Evolutionary conservation across 2,329 filamentous ascomycete species (phyloP).

Genomic region (Colletotrichum neosansevieriae): DNA sequence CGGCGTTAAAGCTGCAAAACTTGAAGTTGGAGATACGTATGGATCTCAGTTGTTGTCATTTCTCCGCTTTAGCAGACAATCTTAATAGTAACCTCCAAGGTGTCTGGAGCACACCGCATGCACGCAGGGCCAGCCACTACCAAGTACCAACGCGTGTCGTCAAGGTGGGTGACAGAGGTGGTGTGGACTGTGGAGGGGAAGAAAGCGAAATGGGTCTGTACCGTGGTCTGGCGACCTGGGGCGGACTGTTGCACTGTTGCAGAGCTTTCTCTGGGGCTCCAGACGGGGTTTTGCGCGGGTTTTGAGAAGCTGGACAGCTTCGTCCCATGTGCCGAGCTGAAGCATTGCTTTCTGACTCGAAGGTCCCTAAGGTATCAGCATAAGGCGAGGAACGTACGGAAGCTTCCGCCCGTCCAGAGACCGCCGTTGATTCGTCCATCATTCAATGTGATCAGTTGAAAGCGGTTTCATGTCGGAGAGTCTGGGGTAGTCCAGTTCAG

Average conservation of each 20-base stretch:
- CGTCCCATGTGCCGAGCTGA: conserved; percentile 24
- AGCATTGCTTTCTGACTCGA: conserved; percentile 24
- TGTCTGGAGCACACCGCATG: conserved; percentile 13
- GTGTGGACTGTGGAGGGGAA: conserved; percentile 5
- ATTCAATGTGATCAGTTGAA: not conserved
- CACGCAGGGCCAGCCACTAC: conserved; percentile 3
- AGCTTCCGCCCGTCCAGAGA: conserved; percentile 12
- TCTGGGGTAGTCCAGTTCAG: conserved; percentile 15
- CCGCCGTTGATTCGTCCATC: not conserved
- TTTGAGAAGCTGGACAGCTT: conserved; percentile 4
- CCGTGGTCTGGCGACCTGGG: not conserved
- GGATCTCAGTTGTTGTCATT: conserved; percentile 5
- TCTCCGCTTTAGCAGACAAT: conserved; percentile 7
- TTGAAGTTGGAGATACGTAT: conserved; percentile 9
- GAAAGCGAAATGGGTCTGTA: not conserved
- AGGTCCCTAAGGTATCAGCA: conserved; percentile 6
- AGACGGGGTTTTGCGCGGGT: not conserved
- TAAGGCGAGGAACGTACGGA: not conserved
- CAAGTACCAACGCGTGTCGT: conserved; percentile 12
- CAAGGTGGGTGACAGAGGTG: conserved; percentile 24
- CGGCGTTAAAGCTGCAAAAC: conserved; percentile 18
- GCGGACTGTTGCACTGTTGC: not conserved
- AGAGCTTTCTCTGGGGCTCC: conserved; percentile 10
- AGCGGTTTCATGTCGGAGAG: not conserved
- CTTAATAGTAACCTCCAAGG: conserved; percentile 26